Base-by-base conservation (phyloP, 139 green algal species). In the Pedinophyceae sp. region DNA sequence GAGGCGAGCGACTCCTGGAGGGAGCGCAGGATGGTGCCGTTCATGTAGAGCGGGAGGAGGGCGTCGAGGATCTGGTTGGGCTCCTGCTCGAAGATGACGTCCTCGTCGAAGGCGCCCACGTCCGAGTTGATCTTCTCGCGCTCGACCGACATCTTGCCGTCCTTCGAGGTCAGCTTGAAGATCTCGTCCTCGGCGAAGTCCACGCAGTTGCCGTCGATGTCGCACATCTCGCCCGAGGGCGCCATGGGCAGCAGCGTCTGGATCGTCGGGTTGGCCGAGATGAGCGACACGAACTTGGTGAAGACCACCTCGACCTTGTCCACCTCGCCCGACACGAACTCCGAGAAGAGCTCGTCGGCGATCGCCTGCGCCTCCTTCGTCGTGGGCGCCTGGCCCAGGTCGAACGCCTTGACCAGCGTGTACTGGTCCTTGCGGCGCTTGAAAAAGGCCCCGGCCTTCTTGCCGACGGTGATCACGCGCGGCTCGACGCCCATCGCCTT, bases 281-380 rank as follows among this genome's bases (percentile, higher is more conserved):
- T 95, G 25, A 99, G 81, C 18, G 87, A 96, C 48, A 96, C 75
- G 70, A 99, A 99, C 77, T 94, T 94, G 59, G 91, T 97, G 82
- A 87, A 99, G 24, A 99, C 64, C 46, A 98, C 69, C 75, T 96
- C 60, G 2, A 81, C 90, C 79, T 98, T 98, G 85, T 98, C 90
- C 3, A 84, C 76, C 54, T 94, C 81, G 54, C 77, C 68, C 23
- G 81, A 81, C 39, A 97, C 80, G 72, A 99, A 99, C 48, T 86
- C 76, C 48, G 88, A 73, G 68, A 94, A 98, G 62, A 99, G 82
- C 73, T 92, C 77, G 62, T 99, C 92, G 18, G 89, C 86, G 30
- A 99, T 85, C 43, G 72, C 87, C 79, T 96, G 87, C 4, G 91
- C 86, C 69, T 99, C 91, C 72, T 94, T 91, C 43, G 85, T 94